Evolutionary conservation across 148 eudicot species (phyloP).

Genomic region (Polygonum aviculare): DNA sequence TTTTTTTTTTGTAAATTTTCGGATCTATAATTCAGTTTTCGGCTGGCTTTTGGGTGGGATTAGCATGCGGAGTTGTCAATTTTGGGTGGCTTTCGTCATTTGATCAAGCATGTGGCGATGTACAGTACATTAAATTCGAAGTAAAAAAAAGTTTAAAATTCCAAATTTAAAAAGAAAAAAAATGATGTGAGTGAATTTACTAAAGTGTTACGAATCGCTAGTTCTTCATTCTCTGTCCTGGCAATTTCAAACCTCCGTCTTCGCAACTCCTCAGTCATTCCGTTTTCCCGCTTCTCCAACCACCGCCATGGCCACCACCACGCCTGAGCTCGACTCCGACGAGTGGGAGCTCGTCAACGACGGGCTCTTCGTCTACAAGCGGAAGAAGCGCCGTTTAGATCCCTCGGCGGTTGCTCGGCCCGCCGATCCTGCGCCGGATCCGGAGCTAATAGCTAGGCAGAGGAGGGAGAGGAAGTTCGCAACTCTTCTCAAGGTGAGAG

Average conservation of each 20-base stretch:
- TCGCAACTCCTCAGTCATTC: not conserved
- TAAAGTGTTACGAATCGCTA: too few relatives aligned
- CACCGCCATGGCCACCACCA: not conserved
- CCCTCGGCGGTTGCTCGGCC: constrained; percentile 22
- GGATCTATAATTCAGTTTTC: not conserved
- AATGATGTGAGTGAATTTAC: too few relatives aligned
- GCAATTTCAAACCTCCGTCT: too few relatives aligned
- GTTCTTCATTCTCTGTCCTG: too few relatives aligned
- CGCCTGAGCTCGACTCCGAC: constrained; percentile 18
- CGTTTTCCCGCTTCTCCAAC: not conserved
- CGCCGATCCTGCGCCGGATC: constrained; percentile 39
- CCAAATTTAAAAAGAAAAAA: too few relatives aligned
- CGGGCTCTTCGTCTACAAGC: constrained; percentile 63
- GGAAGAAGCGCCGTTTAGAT: constrained; percentile 44
- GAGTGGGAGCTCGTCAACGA: constrained; percentile 60
- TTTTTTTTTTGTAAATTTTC: not conserved
- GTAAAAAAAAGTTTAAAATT: too few relatives aligned
- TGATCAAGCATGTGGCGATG: too few relatives aligned
- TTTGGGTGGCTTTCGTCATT: too few relatives aligned
- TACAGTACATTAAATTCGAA: too few relatives aligned
- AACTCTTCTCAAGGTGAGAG: constrained; percentile 36
- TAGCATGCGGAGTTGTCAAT: too few relatives aligned
- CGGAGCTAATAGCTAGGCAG: constrained; percentile 27
- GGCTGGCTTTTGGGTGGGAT: too few relatives aligned
- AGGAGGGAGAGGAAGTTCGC: constrained; percentile 32